Evolutionary conservation across 345 rosid genomes (phyloP), one percentile per base, ranked within the genome.

Genomic region (Citrus australasica): DNA sequence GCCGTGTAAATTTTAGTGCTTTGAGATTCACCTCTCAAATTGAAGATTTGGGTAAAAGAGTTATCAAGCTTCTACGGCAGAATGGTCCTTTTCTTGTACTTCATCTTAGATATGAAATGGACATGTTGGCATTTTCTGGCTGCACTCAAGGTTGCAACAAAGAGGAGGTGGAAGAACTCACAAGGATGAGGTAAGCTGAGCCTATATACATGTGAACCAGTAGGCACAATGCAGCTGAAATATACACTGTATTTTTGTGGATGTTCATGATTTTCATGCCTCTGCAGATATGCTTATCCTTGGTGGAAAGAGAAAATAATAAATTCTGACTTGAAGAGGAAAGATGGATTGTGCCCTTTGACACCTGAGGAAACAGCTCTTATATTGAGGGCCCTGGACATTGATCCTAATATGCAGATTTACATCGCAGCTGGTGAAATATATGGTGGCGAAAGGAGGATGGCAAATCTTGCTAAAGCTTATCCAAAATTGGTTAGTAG

Each of bases 41-140:
- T 70, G 99, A 97, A 89, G 97, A 93, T 81, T 80, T 97, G 80
- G 98, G 98, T 71, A 86, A 84, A 84, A 89, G 88, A 85, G 93
- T 97, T 25, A 88, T 94, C 79, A 86, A 74, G 66, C 92, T 94
- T 76, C 84, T 97, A 16, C 93, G 91, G 83, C 83, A 89, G 87
- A 90, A 86, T 79, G 99, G 99, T 61, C 96, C 95, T 37, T 97
- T 94, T 82, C 84, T 97, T 4, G 98, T 92, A 7, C 93, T 94
- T 35, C 99, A 97, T 79, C 98, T 97, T 46, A 84, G 99, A 83
- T 94, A 97, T 73, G 99, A 97, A 89, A 97, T 97, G 99, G 99
- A 97, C 79, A 94, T 97, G 99, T 75, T 97, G 75, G 99, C 99
- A 21, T 97, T 97, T 81, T 97, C 99, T 64, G 99, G 99, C 70